Percentiles rank a stretch among this genome's conserved stretches.
Conservation (phyloP, 257 asterid species). For the Solanum paucissectum region DNA sequence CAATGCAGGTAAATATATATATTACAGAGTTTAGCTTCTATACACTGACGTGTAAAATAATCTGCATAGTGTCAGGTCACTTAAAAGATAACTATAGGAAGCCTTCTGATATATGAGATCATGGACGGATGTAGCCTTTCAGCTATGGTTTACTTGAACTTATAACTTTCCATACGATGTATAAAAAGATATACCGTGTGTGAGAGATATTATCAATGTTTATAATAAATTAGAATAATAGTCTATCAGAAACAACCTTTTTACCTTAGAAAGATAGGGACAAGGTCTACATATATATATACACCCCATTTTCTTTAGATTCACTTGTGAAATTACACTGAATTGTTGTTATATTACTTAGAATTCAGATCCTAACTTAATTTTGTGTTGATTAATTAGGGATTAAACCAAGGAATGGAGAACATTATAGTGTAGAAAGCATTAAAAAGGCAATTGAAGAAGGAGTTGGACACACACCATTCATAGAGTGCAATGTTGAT, state of each 20-base stretch:
- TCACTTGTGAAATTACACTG: neutral
- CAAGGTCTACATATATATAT: too few species aligned
- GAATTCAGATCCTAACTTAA: neutral
- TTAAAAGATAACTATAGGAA: too few species aligned
- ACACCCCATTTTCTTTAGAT: fast-evolving
- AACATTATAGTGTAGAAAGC: conserved; percentile 24
- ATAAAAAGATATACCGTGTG: too few species aligned
- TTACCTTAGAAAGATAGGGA: too few species aligned
- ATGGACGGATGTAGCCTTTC: too few species aligned
- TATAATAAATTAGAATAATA: too few species aligned
- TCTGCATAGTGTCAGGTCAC: too few species aligned
- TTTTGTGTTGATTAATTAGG: conserved; percentile 16
- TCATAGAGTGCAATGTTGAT: conserved; percentile 61
- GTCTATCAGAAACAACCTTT: neutral
- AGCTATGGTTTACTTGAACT: too few species aligned
- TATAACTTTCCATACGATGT: neutral
- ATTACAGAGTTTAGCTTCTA: too few species aligned
- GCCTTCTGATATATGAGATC: too few species aligned
- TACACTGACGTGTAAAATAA: too few species aligned
- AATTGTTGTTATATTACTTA: too few species aligned
- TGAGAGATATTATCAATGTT: neutral
- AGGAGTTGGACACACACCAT: conserved; percentile 47
- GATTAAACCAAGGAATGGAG: conserved; percentile 35
- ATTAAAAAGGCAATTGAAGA: conserved; percentile 41
- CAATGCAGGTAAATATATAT: conserved; percentile 30